Base-by-base conservation (phyloP, 305 asterid genomes). In the Rubia tinctorum region DNA sequence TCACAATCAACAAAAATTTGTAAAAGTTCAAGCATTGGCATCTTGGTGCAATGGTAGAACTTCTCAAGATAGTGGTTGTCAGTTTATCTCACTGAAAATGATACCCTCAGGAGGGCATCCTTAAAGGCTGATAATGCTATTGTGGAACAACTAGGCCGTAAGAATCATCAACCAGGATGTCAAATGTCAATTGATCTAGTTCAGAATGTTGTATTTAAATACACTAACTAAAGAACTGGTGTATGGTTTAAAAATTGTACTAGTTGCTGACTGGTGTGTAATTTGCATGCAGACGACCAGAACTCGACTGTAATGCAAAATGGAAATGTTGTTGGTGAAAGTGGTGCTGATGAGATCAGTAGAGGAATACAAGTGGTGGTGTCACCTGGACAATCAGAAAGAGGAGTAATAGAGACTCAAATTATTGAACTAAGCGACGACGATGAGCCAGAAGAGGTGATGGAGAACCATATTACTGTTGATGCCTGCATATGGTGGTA, bases 371-470 rank as follows among this genome's bases (percentile, higher is more conserved):
- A 60, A 13, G 59, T 65, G 12, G 18, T 23, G 68, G 27, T 43
- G 13, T 60, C 63, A 71, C 9, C 63, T 22, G 71, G 27, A 44
- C 11, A 30, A 39, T 55, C 73, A 70, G 72, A 60, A 71, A 69
- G 34, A 75, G 73, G 71, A 47, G 63, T 66, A 7, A 43, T 5
- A 15, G 73, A 63, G 59, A 7, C 40, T 64, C 61, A 25, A 11
- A 86, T 90, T 62, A 90, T 90, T 34, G 87, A 85, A 45, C 72
- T 92, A 44, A 85, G 93, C 55, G 96, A 88, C 18, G 20, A 51
- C 65, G 68, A 65, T 34, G 90, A 82, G 25, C 75, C 39, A 22
- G 85, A 78, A 15, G 70, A 8, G 20, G 74, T 51, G 65, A 39
- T 6, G 70, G 37, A 55, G 58, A 53, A 39, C 49, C 71, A 62